These are phyloP conservation scores for Lepiota brunneoincarnata DNA, from an alignment of 768 basidiomycete genomes.

Conservation along the genomic window DNA sequence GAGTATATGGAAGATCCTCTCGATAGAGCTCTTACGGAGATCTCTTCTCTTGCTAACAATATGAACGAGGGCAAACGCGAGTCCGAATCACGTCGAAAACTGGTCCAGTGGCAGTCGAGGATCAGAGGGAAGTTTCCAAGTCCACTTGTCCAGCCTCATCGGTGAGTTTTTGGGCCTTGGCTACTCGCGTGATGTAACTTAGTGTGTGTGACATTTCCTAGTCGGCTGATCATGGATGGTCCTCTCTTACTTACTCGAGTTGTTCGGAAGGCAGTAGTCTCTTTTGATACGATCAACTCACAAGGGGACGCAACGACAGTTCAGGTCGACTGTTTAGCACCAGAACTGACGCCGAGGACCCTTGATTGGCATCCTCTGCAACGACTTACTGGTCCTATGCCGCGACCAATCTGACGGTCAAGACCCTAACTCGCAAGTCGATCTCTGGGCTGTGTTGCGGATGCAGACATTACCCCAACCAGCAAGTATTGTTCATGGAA, in stretches of 20 bases:
- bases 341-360: slow-evolving; percentile 80
- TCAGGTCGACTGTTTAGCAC: slow-evolving; percentile 87
- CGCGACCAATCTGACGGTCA: slow-evolving; percentile 81
- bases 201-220: slow-evolving; percentile 24
- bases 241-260: slow-evolving; percentile 82
- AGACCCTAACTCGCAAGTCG: slow-evolving; percentile 72
- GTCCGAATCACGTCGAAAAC: slow-evolving; percentile 84
- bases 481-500: slow-evolving; percentile 86
- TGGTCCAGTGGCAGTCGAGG: slow-evolving; percentile 87
- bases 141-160: slow-evolving; percentile 97
- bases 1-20: slow-evolving; percentile 81
- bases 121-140: slow-evolving; percentile 93
- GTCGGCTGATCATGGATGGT: slow-evolving; percentile 93
- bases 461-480: slow-evolving; percentile 94
- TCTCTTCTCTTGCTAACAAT: slow-evolving; percentile 83
- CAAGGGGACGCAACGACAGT: slow-evolving; percentile 78
- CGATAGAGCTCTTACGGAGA: slow-evolving; percentile 83
- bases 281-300: slow-evolving; percentile 77
- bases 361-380: slow-evolving; percentile 82
- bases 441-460: slow-evolving; percentile 94
- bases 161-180: slow-evolving; percentile 43
- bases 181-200: background rate
- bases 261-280: slow-evolving; percentile 78
- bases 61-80: slow-evolving; percentile 99
- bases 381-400: slow-evolving; percentile 90